Conservation (phyloP, 2,329 filamentous ascomycete species). For the Plectosphaerella sp. region DNA sequence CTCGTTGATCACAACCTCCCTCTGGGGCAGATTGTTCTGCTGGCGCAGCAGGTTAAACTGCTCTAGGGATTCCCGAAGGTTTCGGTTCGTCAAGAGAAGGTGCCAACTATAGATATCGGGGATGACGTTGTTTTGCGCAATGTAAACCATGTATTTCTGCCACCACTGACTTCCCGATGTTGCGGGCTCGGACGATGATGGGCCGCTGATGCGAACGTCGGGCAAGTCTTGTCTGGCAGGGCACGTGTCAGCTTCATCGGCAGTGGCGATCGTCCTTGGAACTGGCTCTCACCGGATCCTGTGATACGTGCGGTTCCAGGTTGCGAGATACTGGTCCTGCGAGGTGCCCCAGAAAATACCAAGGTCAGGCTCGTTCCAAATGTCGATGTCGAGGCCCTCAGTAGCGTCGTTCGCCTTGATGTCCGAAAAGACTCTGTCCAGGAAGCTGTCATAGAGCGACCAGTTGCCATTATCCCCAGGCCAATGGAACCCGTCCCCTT, state of each 20-base stretch:
- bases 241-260: neutral
- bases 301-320: conserved; percentile 6
- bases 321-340: conserved; percentile 6
- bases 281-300: neutral
- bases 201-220: conserved; percentile 5
- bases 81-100: conserved; percentile 6
- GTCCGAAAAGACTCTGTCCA: conserved; percentile 2
- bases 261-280: neutral
- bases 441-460: conserved; percentile 6
- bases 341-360: conserved; percentile 5
- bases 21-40: conserved; percentile 22
- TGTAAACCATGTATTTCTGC: conserved; percentile 4
- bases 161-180: neutral
- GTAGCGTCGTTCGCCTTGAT: conserved; percentile 2
- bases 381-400: conserved; percentile 6
- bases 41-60: conserved; percentile 18
- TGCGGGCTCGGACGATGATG: conserved; percentile 1
- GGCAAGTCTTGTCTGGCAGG: conserved; percentile 4
- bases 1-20: conserved; percentile 42
- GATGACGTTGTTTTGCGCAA: conserved; percentile 4
- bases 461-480: conserved; percentile 10
- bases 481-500: conserved; percentile 2
- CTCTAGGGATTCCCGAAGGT: neutral
- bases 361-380: conserved; percentile 10
- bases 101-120: conserved; percentile 13